Evolutionary conservation across 345 rosid species (phyloP), one percentile per base, ranked within the genome.

Genomic region (Moricandia moricandioides): DNA sequence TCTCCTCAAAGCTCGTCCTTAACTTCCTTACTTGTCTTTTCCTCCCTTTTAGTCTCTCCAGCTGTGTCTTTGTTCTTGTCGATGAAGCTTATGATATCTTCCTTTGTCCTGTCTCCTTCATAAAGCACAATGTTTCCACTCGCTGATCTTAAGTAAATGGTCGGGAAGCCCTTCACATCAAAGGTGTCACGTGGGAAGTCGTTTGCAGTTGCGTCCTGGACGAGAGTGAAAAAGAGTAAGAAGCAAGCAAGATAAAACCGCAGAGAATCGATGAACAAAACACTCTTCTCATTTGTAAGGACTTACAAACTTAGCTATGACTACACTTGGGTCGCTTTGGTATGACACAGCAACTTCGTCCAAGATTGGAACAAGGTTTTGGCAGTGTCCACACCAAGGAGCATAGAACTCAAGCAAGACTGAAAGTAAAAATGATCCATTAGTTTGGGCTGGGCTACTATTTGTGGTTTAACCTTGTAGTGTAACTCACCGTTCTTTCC

Each of bases 351-450:
- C 98, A 29, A 95, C 92, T 86, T 95, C 97, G 72, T 92, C 98
- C 86, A 95, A 81, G 80, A 95, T 92, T 51, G 99, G 98, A 11
- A 87, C 98, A 86, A 95, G 77, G 51, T 88, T 80, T 67, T 92
- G 86, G 90, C 98, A 95, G 74, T 95, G 98, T 74, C 99, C 99
- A 81, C 98, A 95, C 99, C 99, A 92, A 9, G 99, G 97, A 62
- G 99, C 97, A 69, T 95, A 95, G 67, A 95, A 95, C 82, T 95
- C 99, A 17, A 95, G 78, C 40, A 95, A 83, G 69, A 95, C 99
- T 95, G 92, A 82, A 85, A 10, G 74, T 39, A 8, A 35, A 7
- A n/a, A 62, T 47, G 17, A 31, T 43, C 57, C 17, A 65, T 57
- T 5, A 64, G 76, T 27, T 14, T 2, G 14, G 54, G n/a, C n/a